phyloP scores from a whole-genome alignment of 495 filamentous ascomycete genomes.

The Aspergillus asperescens region DNA sequence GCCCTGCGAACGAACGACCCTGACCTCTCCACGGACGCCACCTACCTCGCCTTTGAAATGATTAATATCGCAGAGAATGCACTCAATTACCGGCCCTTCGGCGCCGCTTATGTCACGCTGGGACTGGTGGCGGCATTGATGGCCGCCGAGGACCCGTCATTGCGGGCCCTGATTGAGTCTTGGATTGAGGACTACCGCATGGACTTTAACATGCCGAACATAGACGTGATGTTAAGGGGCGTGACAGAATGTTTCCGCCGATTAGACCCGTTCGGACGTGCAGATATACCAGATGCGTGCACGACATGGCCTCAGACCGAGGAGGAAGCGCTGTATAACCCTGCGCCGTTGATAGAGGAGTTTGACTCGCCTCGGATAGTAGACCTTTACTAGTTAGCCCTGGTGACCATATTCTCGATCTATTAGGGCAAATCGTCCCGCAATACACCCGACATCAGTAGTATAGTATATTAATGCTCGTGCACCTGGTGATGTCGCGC shows the following conservation, averaged over 20 bases:
- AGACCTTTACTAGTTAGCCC: no score
- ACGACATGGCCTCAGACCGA: no score
- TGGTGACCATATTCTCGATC: no score
- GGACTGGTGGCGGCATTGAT: slow-evolving; percentile 28
- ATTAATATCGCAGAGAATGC: slow-evolving; percentile 25
- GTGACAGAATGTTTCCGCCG: background rate
- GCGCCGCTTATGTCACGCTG: slow-evolving; percentile 28
- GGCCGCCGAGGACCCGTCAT: slow-evolving; percentile 18
- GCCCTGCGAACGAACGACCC: slow-evolving; percentile 17
- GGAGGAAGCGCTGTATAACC: background rate
- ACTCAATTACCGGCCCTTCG: slow-evolving; percentile 30
- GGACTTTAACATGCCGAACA: slow-evolving; percentile 21
- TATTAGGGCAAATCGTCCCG: no score
- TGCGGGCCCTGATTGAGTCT: slow-evolving; percentile 13
- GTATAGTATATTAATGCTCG: no score
- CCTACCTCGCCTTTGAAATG: slow-evolving; percentile 24
- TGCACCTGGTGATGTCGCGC: no score
- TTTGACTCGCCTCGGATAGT: no score
- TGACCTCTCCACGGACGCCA: slow-evolving; percentile 19
- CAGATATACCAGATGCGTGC: background rate
- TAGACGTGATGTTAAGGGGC: background rate
- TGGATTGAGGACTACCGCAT: slow-evolving; percentile 24
- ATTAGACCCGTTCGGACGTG: background rate
- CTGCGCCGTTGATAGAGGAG: background rate
- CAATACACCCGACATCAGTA: no score